Base-by-base conservation (phyloP, 2,329 filamentous ascomycete genomes). In the Chalaropsis ovoidea region DNA sequence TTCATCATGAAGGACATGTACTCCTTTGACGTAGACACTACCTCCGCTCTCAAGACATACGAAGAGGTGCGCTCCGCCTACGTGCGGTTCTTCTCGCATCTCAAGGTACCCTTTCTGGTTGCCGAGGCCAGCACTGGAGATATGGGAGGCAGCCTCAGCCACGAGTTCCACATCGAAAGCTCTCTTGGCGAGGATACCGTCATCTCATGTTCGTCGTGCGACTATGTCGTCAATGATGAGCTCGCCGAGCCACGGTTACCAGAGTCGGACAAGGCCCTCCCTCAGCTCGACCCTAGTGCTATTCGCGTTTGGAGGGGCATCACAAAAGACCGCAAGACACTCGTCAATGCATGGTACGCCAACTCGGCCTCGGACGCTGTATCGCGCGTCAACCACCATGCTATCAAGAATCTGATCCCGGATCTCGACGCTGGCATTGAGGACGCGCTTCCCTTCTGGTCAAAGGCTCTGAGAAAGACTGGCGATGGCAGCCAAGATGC, bases 1-100 rank as follows among this genome's bases (percentile, higher is more conserved):
- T 99, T 99, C 71, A 77, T 90, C 70, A 99, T 99, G 94, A 99
- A 99, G 75, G 94, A 99, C 74, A 81, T 99, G 0, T 99, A 99
- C 74, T 96, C 92, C 0, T 99, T 99, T 72, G 94, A 99, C 72
- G 77, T 81, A 43, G 86, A 81, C 3, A 73, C 79, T 0, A 76
- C 82, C 31, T 77, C 82, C n/a, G 93, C 93, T 1, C 77, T 92
- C n/a, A 76, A 82, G 62, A 96, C 93, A 0, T 99, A 99, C 70
- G 76, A 83, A 6, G 77, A 85, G 52, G 90, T 96, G 2, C 84
- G 88, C 62, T 74, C 75, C 45, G 87, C 88, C 1, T 99, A 99
- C 73, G 80, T 79, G 13, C 80, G 80, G 19, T 82, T 99, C 62
- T 95, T 99, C 71, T 77, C 88, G 56, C 89, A 95, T 67, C 78